Percentiles rank a stretch among this genome's conserved stretches.
These are phyloP conservation scores for Cyphellophora attinorum DNA, from an alignment of 2,329 filamentous ascomycete species.

Conservation along the genomic window DNA sequence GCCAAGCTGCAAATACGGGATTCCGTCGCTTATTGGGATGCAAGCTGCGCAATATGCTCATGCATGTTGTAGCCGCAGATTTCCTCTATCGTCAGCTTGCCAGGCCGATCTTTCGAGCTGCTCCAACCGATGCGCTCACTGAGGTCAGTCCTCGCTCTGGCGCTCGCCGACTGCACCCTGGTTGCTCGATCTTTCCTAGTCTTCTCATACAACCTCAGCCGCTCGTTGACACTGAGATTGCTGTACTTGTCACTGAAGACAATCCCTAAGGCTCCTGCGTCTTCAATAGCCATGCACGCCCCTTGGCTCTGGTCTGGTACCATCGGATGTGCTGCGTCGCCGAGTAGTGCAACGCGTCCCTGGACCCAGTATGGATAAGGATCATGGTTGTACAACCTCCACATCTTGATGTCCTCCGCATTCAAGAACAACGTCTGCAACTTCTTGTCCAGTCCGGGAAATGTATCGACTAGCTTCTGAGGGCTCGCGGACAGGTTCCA, in stretches of 20 bases:
- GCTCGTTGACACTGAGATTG: conserved; percentile 15
- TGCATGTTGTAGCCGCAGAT: conserved; percentile 24
- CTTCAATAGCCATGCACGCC: conserved; percentile 32
- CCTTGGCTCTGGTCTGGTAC: conserved; percentile 25
- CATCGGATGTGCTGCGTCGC: conserved; percentile 26
- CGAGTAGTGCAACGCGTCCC: conserved; percentile 21
- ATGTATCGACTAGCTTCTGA: conserved; percentile 10
- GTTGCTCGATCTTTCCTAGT: conserved; percentile 23
- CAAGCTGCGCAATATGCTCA: conserved; percentile 7
- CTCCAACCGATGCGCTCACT: conserved; percentile 24
- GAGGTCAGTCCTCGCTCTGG: conserved; percentile 19
- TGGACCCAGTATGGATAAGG: conserved; percentile 19
- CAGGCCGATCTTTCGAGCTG: conserved; percentile 18
- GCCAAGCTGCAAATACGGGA: not conserved
- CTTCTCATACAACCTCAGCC: conserved; percentile 20
- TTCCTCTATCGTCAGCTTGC: conserved; percentile 25
- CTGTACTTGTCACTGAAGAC: conserved; percentile 21
- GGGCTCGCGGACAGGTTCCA: conserved; percentile 10
- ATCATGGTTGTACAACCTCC: conserved; percentile 13
- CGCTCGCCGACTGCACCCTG: conserved; percentile 20
- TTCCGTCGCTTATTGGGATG: no score
- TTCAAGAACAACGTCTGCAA: conserved; percentile 9
- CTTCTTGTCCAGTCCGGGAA: conserved; percentile 9
- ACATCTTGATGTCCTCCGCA: conserved; percentile 13
- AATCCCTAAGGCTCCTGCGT: conserved; percentile 29